Base-by-base conservation (phyloP, 2,329 filamentous ascomycete species). In the Colletotrichum viniferum region DNA sequence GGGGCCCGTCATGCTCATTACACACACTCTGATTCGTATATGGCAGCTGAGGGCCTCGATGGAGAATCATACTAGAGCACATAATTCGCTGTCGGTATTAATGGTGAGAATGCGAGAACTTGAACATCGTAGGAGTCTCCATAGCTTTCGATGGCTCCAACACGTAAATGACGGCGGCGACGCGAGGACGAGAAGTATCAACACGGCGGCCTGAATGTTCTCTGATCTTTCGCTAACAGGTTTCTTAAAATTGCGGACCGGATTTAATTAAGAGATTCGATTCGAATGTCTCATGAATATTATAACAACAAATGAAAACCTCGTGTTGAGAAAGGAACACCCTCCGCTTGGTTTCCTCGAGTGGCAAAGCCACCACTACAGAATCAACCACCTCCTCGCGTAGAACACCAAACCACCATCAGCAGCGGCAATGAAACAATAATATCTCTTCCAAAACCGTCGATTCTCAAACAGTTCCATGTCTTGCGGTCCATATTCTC, bases 261-360 rank as follows among this genome's bases (percentile, higher is more conserved):
- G 5, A n/a, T 12, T n/a, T 6, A 4, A 12, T 1, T 12, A 10
- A 48, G 5, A n/a, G 0, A 12, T 12, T 48, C n/a, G n/a, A 13
- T 1, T 13, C 43, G 43, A 52, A 13, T 21, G 2, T 5, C 14
- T 8, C 7, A 18, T 9, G 7, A 38, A 18, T 8, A 7, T 21
- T 13, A 0, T 3, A 21, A 13, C n/a, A 6, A 52, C 43, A 13
- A 52, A 52, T 24, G 10, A 52, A 13, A 52, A 21, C 12, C 43
- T 52, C 2, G 43, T 21, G 8, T 3, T 21, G 10, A 21, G n/a
- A 9, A 1, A 52, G 43, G 6, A 10, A 21, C 10, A 52, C 12
- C 43, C 4, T 52, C 10, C 43, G n/a, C 10, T 52, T 13, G 4
- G 43, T 21, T 9, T 13, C n/a, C 43, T 52, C 10, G 10, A 21